Percentiles rank a stretch among this genome's conserved stretches.
Conservation (phyloP, 73 alveolate genomes). For the Paramecium biaurelia region DNA sequence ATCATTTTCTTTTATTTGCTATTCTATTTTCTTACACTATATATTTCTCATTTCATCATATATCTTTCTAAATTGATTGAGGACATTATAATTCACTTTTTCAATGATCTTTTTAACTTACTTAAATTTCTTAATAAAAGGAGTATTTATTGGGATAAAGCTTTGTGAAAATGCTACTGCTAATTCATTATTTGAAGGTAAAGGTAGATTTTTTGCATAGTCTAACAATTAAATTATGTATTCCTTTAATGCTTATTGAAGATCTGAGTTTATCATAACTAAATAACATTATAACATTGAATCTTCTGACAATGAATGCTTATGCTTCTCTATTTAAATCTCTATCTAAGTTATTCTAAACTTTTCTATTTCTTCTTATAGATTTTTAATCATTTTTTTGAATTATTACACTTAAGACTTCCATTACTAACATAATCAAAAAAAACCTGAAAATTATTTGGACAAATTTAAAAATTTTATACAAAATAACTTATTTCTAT, state of each 20-base stretch:
- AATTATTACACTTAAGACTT: background rate
- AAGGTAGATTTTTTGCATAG: background rate
- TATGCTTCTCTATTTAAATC: background rate
- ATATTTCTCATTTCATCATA: background rate
- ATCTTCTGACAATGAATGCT: background rate
- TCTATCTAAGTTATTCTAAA: background rate
- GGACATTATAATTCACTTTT: background rate
- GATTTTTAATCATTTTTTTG: background rate
- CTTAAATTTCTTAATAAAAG: background rate
- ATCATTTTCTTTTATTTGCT: background rate
- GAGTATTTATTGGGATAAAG: background rate
- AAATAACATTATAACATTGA: background rate
- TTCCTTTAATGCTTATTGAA: background rate
- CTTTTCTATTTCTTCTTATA: background rate
- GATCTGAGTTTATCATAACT: background rate
- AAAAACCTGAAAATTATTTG: background rate
- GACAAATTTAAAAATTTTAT: background rate
- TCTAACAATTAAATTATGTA: background rate
- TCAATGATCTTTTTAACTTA: background rate
- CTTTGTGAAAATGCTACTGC: background rate
- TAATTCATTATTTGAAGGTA: background rate
- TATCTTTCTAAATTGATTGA: background rate
- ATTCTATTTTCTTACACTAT: background rate
- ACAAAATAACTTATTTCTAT: background rate
- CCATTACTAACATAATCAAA: background rate